Conservation (phyloP, 2,329 filamentous ascomycete genomes). For the Endocalyx cinctus region DNA sequence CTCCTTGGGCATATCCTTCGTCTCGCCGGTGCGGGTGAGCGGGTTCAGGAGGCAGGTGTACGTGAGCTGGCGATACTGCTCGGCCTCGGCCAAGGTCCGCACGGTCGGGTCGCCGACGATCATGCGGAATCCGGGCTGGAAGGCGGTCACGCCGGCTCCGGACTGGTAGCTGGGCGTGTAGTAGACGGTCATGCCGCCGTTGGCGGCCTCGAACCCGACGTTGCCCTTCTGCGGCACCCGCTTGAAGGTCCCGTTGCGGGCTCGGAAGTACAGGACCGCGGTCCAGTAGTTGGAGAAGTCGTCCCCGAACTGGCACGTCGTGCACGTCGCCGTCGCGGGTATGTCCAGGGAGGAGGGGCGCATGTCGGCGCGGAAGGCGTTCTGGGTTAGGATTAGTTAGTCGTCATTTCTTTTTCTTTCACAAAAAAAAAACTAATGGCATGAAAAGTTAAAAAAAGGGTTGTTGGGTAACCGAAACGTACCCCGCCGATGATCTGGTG, state of each 20-base stretch:
- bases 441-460: too few relatives aligned
- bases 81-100: slow-evolving; percentile 28
- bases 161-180: slow-evolving; percentile 32
- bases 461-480: too few relatives aligned
- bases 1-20: slow-evolving; percentile 28
- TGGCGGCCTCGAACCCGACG: slow-evolving; percentile 23
- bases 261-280: slow-evolving; percentile 22
- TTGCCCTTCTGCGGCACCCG: slow-evolving; percentile 23
- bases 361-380: slow-evolving; percentile 24
- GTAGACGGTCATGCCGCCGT: slow-evolving; percentile 40
- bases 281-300: slow-evolving; percentile 26
- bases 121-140: slow-evolving; percentile 41
- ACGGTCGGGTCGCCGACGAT: slow-evolving; percentile 35
- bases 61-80: slow-evolving; percentile 36
- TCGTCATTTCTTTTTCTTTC: too few relatives aligned
- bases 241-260: slow-evolving; percentile 24
- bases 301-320: slow-evolving; percentile 22
- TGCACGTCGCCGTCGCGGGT: slow-evolving; percentile 21
- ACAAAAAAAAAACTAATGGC: too few relatives aligned
- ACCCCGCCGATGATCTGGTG: slow-evolving; percentile 48
- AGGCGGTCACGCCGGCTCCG: slow-evolving; percentile 38
- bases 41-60: slow-evolving; percentile 35
- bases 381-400: slow-evolving; percentile 10
- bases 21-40: slow-evolving; percentile 30
- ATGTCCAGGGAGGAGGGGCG: slow-evolving; percentile 19